These are phyloP conservation scores for Allium cepa DNA, from an alignment of 106 monocot genomes.

Conservation along the genomic window DNA sequence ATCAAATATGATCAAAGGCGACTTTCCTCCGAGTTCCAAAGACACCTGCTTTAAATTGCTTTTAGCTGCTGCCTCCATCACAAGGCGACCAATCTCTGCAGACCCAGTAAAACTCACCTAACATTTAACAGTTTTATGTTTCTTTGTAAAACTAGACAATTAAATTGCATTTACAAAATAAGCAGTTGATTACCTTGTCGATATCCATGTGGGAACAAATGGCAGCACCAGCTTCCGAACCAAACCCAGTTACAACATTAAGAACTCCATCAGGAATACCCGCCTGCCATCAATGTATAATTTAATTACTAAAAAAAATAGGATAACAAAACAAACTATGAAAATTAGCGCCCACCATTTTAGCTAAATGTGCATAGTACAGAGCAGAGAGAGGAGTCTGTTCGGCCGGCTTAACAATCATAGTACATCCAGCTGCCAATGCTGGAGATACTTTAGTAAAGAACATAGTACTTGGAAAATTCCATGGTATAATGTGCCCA, in stretches of 20 bases:
- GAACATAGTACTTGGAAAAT: constrained; percentile 53
- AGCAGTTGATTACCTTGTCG: constrained; percentile 16
- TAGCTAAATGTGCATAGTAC: constrained; percentile 46
- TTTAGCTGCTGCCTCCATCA: constrained; percentile 78
- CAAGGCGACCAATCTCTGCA: constrained; percentile 47
- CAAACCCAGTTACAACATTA: constrained; percentile 75
- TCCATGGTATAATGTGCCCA: constrained; percentile 67
- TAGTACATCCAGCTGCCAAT: constrained; percentile 67
- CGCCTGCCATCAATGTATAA: constrained; percentile 29
- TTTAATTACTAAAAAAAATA: not conserved
- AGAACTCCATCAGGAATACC: constrained; percentile 90
- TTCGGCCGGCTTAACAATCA: constrained; percentile 72
- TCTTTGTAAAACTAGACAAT: not conserved
- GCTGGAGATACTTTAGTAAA: constrained; percentile 47
- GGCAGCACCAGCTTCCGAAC: constrained; percentile 66
- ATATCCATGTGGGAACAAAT: constrained; percentile 81
- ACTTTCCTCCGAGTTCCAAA: constrained; percentile 85
- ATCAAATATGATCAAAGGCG: constrained; percentile 75
- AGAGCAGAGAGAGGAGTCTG: constrained; percentile 64
- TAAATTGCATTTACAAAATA: no score
- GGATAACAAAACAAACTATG: not conserved
- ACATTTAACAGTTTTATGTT: not conserved
- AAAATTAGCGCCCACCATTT: constrained; percentile 15
- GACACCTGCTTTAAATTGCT: constrained; percentile 87
- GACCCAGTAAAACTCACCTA: constrained; percentile 88